Conservation (phyloP, 768 basidiomycete genomes). For the Leccinum incarnatum region DNA sequence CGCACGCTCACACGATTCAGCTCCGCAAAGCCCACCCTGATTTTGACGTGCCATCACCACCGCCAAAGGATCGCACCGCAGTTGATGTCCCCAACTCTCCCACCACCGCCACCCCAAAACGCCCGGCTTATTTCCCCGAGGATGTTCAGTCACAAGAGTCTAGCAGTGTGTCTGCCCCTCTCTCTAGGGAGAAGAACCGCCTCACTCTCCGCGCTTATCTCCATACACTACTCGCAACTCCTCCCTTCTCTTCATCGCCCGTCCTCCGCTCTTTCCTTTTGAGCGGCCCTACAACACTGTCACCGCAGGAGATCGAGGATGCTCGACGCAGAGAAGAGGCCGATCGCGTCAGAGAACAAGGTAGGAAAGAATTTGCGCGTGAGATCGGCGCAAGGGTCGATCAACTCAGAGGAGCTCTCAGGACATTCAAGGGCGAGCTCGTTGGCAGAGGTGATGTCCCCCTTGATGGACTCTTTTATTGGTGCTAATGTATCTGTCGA, state of each 20-base stretch:
- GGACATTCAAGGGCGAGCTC: constrained; percentile 91
- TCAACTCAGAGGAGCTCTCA: constrained; percentile 76
- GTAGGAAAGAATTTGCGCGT: constrained; percentile 75
- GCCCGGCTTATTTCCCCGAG: background rate
- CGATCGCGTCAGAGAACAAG: constrained; percentile 84
- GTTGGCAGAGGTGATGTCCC: constrained; percentile 68
- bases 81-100: constrained; percentile 45
- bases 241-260: constrained; percentile 77
- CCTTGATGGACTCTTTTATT: background rate
- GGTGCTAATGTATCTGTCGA: constrained; percentile 4
- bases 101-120: constrained; percentile 1
- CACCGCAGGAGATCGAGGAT: constrained; percentile 75
- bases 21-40: constrained; percentile 85
- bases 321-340: constrained; percentile 80
- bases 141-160: constrained; percentile 63
- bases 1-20: constrained; percentile 39
- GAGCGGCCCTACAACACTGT: constrained; percentile 67
- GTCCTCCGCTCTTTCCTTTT: constrained; percentile 85
- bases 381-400: constrained; percentile 90
- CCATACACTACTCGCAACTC: constrained; percentile 69
- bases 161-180: constrained; percentile 38
- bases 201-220: constrained; percentile 92
- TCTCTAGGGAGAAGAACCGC: constrained; percentile 92
- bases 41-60: constrained; percentile 76
- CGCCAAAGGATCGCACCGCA: constrained; percentile 82